These are phyloP conservation scores for Lachnellula suecica DNA, from an alignment of 2,329 filamentous ascomycete species.

Conservation along the genomic window DNA sequence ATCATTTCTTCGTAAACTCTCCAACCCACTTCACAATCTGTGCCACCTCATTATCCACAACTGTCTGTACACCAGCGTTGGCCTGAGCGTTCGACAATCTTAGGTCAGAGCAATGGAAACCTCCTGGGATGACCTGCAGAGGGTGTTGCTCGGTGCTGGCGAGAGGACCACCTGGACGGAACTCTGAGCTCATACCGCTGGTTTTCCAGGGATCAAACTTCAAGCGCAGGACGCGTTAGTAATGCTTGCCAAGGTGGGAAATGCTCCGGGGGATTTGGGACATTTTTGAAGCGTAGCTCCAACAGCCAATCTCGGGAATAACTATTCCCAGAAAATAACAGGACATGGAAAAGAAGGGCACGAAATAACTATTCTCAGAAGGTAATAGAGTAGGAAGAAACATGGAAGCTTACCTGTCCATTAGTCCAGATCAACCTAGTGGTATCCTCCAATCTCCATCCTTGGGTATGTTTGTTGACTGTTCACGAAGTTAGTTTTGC, in stretches of 20 bases:
- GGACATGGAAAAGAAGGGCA: no score
- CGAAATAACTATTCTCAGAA: no score
- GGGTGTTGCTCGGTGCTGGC: constrained; percentile 45
- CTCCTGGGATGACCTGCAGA: constrained; percentile 51
- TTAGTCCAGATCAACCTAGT: constrained; percentile 58
- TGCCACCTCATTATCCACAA: constrained; percentile 48
- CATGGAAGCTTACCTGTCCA: no score
- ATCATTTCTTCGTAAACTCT: constrained; percentile 38
- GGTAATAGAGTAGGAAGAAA: not conserved
- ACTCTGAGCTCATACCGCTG: constrained; percentile 49
- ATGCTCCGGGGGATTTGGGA: no score
- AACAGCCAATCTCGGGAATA: not conserved
- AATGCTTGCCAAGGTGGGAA: not conserved
- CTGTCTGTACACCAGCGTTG: constrained; percentile 46
- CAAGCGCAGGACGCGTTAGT: constrained; percentile 35
- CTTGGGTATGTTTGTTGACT: constrained; percentile 53
- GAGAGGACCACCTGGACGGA: constrained; percentile 54
- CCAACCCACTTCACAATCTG: constrained; percentile 54
- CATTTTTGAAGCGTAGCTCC: no score
- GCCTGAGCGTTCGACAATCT: constrained; percentile 42
- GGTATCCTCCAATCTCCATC: constrained; percentile 52
- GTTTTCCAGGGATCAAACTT: constrained; percentile 61
- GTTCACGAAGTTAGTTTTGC: not conserved
- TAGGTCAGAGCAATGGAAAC: constrained; percentile 57
- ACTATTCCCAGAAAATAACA: no score